phyloP scores from a whole-genome alignment of 306 rosid species.

The Ormosia emarginata region DNA sequence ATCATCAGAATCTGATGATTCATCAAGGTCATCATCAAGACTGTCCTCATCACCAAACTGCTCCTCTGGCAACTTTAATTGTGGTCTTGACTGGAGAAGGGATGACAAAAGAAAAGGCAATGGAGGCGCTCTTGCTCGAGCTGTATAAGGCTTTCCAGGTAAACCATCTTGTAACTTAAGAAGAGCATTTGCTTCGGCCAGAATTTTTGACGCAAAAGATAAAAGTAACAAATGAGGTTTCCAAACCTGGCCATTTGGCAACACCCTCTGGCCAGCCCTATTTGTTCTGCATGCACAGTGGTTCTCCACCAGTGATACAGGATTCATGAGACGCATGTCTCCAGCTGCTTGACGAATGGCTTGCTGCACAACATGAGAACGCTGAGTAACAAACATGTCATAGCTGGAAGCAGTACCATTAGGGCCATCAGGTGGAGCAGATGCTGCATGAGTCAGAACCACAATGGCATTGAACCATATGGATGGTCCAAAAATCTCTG shows the following conservation, averaged over 20 bases:
- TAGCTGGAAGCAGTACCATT: conserved; percentile 89
- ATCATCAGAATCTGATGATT: conserved; percentile 85
- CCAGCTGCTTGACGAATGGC: conserved; percentile 99
- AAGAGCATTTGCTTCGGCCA: conserved; percentile 92
- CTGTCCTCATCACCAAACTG: conserved; percentile 79
- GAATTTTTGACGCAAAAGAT: conserved; percentile 95
- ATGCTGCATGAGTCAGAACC: conserved; percentile 95
- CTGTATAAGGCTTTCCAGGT: conserved; percentile 70
- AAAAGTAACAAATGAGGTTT: conserved; percentile 90
- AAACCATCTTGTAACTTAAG: conserved; percentile 92
- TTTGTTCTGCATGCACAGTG: conserved; percentile 95
- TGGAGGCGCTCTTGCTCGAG: conserved; percentile 80
- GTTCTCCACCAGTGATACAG: conserved; percentile 93
- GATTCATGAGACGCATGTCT: conserved; percentile 98
- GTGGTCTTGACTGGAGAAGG: conserved; percentile 90
- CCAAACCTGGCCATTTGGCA: conserved; percentile 99
- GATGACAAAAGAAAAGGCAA: conserved; percentile 89
- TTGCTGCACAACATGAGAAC: conserved; percentile 97
- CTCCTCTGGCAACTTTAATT: conserved; percentile 80
- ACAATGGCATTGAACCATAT: conserved; percentile 99
- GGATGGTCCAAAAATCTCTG: conserved; percentile 87
- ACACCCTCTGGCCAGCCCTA: conserved; percentile 93
- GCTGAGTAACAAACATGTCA: conserved; percentile 95
- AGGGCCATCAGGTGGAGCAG: conserved; percentile 98
- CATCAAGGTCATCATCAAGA: conserved; percentile 73